Evolutionary conservation across 2,329 filamentous ascomycete genomes (phyloP), one percentile per base, ranked within the genome.

Genomic region (Pseudonectria buxi): DNA sequence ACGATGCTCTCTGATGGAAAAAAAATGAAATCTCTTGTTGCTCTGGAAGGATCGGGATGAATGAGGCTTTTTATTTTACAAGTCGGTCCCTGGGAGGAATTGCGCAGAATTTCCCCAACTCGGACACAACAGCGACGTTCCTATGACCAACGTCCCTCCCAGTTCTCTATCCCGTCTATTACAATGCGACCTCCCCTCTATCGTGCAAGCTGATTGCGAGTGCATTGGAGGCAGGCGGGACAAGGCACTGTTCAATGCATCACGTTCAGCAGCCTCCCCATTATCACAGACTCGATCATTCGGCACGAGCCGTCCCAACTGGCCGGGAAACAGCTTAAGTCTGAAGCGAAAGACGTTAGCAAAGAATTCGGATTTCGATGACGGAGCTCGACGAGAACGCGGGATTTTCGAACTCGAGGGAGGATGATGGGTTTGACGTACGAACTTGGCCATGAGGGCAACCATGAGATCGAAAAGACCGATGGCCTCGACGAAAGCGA

Each of bases 371-470:
- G 25, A 22, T 30, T 26, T 3, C 14, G 14, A n/a, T n/a, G 7
- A 27, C 22, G 15, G 14, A 31, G 13, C 18, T 22, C 18, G 18
- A 22, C 18, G 18, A 22, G 18, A 15, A 30, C 28, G 26, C 26
- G 29, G 26, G 27, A 26, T 32, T 35, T 36, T 16, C 13, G n/a
- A 22, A 30, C 26, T 22, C 18, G 18, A 6, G 11, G 10, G 26
- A n/a, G 6, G 6, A 27, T 7, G n/a, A 12, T 18, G 35, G 41
- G 24, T 24, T 37, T 43, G 37, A 78, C 75, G 58, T 76, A 86
- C 80, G 73, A 84, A 86, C 77, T 88, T 88, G 82, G 83, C 84
- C 83, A 88, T 88, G 75, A 88, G 85, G 74, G 83, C 83, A 86
- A 88, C 78, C 83, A 88, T 88, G 63, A 86, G 81, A 63, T 86